These are phyloP conservation scores for Moricandia arvensis DNA, from an alignment of 345 rosid species.

Conservation along the genomic window DNA sequence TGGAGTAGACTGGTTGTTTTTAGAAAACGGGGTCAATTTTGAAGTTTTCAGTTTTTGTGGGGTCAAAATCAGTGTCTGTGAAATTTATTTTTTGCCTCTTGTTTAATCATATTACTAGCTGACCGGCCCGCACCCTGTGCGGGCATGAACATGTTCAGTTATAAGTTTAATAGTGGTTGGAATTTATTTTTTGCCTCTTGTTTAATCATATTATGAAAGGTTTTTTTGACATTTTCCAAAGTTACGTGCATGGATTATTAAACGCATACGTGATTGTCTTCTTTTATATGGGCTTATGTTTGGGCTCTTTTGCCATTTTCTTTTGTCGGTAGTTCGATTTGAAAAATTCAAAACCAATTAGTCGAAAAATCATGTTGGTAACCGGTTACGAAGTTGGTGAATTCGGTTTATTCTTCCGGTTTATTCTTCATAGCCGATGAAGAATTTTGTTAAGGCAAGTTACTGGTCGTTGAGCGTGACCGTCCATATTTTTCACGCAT, in stretches of 20 bases:
- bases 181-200: background rate
- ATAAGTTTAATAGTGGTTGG: too few relatives aligned
- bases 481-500: too few relatives aligned
- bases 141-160: too few relatives aligned
- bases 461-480: background rate
- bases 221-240: background rate
- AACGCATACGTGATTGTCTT: background rate
- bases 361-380: background rate
- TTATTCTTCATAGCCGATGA: background rate
- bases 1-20: conserved; percentile 22
- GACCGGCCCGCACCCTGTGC: too few relatives aligned
- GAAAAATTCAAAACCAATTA: background rate
- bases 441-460: background rate
- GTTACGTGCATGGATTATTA: background rate
- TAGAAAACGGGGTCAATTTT: background rate
- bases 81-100: background rate
- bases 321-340: background rate
- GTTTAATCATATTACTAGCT: background rate
- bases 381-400: background rate
- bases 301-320: background rate
- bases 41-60: background rate
- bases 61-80: background rate
- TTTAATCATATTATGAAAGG: background rate
- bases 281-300: background rate
- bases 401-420: background rate